Conservation (phyloP, 495 filamentous ascomycete genomes). For the Polyplosphaeria fusca region DNA sequence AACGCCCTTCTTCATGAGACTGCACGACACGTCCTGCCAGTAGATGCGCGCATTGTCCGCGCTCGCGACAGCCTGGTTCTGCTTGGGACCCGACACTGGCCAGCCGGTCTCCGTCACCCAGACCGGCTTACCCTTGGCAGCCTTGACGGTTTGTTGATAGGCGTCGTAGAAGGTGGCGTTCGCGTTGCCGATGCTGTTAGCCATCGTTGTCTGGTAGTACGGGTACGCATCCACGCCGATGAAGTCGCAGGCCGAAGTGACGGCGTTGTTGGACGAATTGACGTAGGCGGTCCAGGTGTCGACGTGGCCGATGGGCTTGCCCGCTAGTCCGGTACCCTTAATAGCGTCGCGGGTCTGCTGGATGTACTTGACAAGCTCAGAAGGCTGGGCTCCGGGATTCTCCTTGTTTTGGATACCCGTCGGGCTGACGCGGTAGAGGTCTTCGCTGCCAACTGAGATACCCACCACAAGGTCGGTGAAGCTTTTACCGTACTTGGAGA, state of each 20-base stretch:
- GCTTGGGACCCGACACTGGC: conserved; percentile 64
- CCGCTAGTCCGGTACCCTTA: conserved; percentile 53
- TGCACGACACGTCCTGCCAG: conserved; percentile 78
- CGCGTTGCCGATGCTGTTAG: conserved; percentile 62
- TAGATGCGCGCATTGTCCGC: conserved; percentile 69
- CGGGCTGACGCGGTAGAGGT: conserved; percentile 77
- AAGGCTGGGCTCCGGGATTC: conserved; percentile 58
- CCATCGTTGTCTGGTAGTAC: conserved; percentile 65
- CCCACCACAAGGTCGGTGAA: conserved; percentile 68
- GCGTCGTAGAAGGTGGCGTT: conserved; percentile 62
- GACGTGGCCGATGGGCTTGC: conserved; percentile 71
- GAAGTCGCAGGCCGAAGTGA: conserved; percentile 70
- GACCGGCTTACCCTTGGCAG: conserved; percentile 63
- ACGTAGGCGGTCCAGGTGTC: conserved; percentile 90
- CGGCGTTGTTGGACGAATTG: conserved; percentile 66
- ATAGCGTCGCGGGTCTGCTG: conserved; percentile 58
- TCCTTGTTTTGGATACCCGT: conserved; percentile 51
- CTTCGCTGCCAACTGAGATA: conserved; percentile 89
- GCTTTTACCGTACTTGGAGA: conserved; percentile 56
- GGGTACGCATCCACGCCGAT: conserved; percentile 67
- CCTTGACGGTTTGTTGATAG: conserved; percentile 55
- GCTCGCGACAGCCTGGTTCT: conserved; percentile 61
- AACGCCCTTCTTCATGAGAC: conserved; percentile 56
- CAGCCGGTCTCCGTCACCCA: conserved; percentile 93
- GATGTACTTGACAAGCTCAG: conserved; percentile 63